Conservation (phyloP, 2,329 filamentous ascomycete species). For the Claviceps spartinae region DNA sequence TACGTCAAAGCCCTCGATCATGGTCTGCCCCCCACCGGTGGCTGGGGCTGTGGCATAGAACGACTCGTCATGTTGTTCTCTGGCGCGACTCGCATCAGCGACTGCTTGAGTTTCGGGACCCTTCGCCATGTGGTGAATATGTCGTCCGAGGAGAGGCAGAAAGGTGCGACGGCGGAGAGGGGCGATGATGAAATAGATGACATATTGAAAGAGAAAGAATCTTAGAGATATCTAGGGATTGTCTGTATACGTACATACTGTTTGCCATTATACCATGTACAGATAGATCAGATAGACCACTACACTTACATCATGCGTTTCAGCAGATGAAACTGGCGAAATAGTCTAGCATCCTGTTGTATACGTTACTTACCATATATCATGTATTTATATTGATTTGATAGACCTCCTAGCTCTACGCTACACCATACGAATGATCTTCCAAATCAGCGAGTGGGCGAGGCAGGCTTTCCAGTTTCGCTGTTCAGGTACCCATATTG, state of each 20-base stretch:
- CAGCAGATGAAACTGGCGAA: too few species aligned
- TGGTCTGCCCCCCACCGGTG: conserved; percentile 87
- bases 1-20: conserved; percentile 78
- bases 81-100: conserved; percentile 63
- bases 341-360: too few species aligned
- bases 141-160: conserved; percentile 22
- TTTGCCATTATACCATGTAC: neutral
- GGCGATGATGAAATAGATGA: neutral
- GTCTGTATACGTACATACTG: neutral
- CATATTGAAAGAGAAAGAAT: neutral
- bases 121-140: conserved; percentile 53
- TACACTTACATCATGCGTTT: too few species aligned
- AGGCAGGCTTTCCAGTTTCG: too few species aligned
- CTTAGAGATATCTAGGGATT: neutral
- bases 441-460: too few species aligned
- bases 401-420: too few species aligned
- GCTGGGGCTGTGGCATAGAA: conserved; percentile 92
- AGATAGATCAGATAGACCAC: too few species aligned
- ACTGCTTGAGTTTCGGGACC: conserved; percentile 81
- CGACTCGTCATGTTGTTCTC: conserved; percentile 83
- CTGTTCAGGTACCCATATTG: too few species aligned
- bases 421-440: too few species aligned
- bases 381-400: too few species aligned
- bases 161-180: conserved; percentile 4
- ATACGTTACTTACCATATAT: too few species aligned